Conservation (phyloP, 2,329 filamentous ascomycete genomes). For the Geosmithia putterillii region DNA sequence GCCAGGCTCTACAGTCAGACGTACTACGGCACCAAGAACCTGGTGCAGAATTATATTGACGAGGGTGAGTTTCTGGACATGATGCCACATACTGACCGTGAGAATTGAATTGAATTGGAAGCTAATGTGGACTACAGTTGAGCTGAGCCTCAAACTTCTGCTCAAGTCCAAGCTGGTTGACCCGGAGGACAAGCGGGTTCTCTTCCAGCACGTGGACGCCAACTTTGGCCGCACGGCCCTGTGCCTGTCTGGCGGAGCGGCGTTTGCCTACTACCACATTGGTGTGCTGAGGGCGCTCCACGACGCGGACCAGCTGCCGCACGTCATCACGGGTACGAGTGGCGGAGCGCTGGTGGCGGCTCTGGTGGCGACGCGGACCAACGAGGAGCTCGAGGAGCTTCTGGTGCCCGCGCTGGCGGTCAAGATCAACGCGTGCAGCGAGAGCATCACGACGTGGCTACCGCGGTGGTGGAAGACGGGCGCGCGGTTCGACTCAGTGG, state of each 20-base stretch:
- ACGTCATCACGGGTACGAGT: constrained; percentile 93
- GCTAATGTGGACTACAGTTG: constrained; percentile 37
- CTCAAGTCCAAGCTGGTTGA: constrained; percentile 54
- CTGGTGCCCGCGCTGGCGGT: constrained; percentile 78
- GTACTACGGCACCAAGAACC: constrained; percentile 92
- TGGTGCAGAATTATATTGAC: constrained; percentile 83
- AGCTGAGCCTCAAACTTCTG: constrained; percentile 55
- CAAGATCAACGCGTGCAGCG: constrained; percentile 75
- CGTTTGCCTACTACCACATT: constrained; percentile 94
- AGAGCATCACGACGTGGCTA: constrained; percentile 64
- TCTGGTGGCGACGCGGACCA: constrained; percentile 76
- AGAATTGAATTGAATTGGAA: constrained; percentile 1
- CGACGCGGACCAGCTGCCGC: constrained; percentile 73
- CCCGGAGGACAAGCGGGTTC: constrained; percentile 59
- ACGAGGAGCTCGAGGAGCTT: constrained; percentile 77
- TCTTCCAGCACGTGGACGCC: constrained; percentile 81
- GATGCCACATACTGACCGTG: too few relatives aligned
- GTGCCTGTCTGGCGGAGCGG: constrained; percentile 84
- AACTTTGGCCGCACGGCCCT: constrained; percentile 90
- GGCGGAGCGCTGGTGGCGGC: constrained; percentile 85
- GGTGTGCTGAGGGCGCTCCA: constrained; percentile 83
- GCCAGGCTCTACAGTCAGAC: constrained; percentile 92
- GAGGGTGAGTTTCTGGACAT: constrained; percentile 42
- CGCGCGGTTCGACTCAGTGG: constrained; percentile 83
- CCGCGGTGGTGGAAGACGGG: constrained; percentile 85